Evolutionary conservation across 257 asterid species (phyloP).

Genomic region (Fraxinus quadrangulata): DNA sequence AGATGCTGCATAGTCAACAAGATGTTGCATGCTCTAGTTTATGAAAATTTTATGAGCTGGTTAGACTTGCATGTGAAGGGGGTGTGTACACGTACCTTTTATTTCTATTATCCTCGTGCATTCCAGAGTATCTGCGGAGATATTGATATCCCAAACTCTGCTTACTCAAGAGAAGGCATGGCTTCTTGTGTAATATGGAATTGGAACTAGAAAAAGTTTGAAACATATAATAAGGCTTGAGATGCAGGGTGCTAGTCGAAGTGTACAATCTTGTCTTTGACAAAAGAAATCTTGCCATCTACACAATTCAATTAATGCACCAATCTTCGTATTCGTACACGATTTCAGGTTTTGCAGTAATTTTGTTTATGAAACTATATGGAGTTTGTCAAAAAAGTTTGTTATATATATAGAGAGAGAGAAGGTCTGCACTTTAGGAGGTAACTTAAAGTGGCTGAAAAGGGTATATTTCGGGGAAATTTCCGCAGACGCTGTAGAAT

Average conservation of each 20-base stretch:
- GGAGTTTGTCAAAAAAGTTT: background rate
- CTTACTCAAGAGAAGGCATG: background rate
- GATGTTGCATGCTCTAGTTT: no score
- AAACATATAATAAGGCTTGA: conserved; percentile 5
- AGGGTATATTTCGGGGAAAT: background rate
- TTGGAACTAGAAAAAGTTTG: conserved; percentile 16
- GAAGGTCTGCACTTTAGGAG: background rate
- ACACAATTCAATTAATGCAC: conserved; percentile 22
- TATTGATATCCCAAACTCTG: conserved; percentile 24
- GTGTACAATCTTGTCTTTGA: conserved; percentile 27
- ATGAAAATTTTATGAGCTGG: no score
- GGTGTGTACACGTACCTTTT: conserved; percentile 26
- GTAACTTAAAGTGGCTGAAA: background rate
- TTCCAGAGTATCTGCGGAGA: conserved; percentile 22
- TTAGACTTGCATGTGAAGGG: no score
- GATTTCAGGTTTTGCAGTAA: no score
- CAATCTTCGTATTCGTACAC: background rate
- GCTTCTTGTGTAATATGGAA: background rate
- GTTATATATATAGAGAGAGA: background rate
- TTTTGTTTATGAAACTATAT: no score
- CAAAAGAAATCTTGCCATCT: conserved; percentile 24
- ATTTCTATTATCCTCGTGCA: conserved; percentile 6
- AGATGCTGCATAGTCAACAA: no score
- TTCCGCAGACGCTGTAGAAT: background rate
- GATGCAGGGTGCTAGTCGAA: background rate